Evolutionary conservation across 805 yeast species (phyloP), one percentile per base, ranked within the genome.

Genomic region (Cyberlindnera subsufficiens): DNA sequence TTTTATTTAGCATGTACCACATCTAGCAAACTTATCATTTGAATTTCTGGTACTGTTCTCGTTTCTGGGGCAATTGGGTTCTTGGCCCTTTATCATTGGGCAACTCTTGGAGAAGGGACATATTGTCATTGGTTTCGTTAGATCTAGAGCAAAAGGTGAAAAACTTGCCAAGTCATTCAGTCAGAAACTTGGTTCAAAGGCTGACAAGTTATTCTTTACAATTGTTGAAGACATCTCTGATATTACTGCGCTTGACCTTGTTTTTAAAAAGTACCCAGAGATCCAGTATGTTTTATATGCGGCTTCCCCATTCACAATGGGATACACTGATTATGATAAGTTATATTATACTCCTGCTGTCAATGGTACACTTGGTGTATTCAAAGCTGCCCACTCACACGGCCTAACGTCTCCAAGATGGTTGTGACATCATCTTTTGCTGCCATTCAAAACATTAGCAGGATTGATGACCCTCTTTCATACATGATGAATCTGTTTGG

Each of bases 341-440:
- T 80, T 75, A 18, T 63, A 79, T 42, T 61, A 78, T 43, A 66
- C 58, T 18, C 86, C 86, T 5, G 83, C 85, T 2, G 60, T 75
- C 5, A 57, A 68, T 16, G 84, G 83, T 31, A 77, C 82, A 20
- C 63, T 61, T 43, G 68, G 74, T 50, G 70, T 79, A 15, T 59
- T 80, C 39, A 53, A 60, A 32, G 75, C 86, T 0, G 71, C 76
- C 17, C 57, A 64, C 49, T 51, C 58, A 15, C 62, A 60, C 43
- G 71, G 65, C 61, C 67, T 5, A 53, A 66, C 22, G 68, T 78
- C 13, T 69, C 65, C 41, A 60, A 71, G 42, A 67, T 78, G 17
- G 80, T 78, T 16, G 51, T 72, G 20, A 76, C 81, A 14, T 77
- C 82, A 1, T 74, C 80, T 4, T 67, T 59, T 48, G 78, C 74